Conservation (phyloP, 1,284 basidiomycete species). For the Vanrija humicola region DNA sequence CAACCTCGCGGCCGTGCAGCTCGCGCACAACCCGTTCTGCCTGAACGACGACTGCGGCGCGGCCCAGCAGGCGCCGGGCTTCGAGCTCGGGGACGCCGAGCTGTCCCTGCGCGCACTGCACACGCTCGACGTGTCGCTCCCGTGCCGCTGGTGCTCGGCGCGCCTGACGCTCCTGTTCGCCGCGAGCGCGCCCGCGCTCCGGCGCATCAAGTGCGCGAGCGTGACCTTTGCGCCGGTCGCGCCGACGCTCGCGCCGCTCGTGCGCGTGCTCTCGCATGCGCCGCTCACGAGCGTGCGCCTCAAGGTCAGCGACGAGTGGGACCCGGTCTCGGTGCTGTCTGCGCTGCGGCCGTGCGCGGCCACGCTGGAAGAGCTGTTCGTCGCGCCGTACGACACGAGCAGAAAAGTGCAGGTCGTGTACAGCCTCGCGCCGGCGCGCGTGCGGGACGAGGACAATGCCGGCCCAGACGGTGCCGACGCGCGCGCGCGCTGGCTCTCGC, state of each 20-base stretch:
- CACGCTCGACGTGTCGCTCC: background rate
- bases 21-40: constrained; percentile 6
- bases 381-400: constrained; percentile 6
- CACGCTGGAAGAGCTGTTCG: background rate
- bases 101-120: background rate
- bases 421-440: background rate
- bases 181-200: background rate
- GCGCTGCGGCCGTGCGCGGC: background rate
- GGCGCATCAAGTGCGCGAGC: background rate
- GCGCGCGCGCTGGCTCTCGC: background rate
- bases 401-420: constrained; percentile 6
- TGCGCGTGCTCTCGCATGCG: background rate
- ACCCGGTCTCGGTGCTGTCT: background rate
- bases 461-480: too few relatives aligned
- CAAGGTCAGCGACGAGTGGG: constrained; percentile 1
- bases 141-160: constrained; percentile 1
- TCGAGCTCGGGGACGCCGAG: background rate
- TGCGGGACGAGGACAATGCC: too few relatives aligned
- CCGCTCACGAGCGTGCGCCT: background rate
- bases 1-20: background rate
- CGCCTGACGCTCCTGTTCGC: background rate
- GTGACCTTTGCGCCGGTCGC: background rate
- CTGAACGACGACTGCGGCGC: constrained; percentile 2
- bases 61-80: too few relatives aligned
- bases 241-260: background rate